Evolutionary conservation across 768 basidiomycete genomes (phyloP).

Genomic region (Leucosporidium creatinivorum): DNA sequence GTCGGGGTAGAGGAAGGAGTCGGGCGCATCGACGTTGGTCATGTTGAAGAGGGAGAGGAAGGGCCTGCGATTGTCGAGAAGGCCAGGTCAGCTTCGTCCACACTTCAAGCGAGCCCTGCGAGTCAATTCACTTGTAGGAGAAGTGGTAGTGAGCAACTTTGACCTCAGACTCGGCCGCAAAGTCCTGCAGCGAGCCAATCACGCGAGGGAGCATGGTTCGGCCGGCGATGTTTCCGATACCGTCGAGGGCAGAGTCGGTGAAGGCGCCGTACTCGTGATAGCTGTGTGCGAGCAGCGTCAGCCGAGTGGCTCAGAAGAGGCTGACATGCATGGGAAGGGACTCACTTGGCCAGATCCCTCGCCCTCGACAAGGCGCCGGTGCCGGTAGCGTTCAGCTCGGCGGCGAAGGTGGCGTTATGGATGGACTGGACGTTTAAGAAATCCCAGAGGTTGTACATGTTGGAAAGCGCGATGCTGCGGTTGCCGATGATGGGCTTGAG

Average conservation of each 20-base stretch:
- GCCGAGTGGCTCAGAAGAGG: too few species aligned
- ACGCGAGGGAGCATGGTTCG: constrained; percentile 69
- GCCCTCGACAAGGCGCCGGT: constrained; percentile 63
- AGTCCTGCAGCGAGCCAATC: constrained; percentile 62
- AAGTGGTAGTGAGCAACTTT: constrained; percentile 70
- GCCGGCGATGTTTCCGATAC: constrained; percentile 79
- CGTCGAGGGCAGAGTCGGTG: constrained; percentile 50
- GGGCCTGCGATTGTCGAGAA: constrained; percentile 40
- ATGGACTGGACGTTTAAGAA: constrained; percentile 35
- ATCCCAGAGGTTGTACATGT: constrained; percentile 36
- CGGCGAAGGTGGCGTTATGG: constrained; percentile 75
- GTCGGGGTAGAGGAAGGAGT: constrained; percentile 7
- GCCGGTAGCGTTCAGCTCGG: constrained; percentile 59
- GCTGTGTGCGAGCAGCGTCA: constrained; percentile 12
- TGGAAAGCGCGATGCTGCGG: constrained; percentile 28
- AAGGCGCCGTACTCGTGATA: constrained; percentile 74
- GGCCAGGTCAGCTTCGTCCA: too few species aligned
- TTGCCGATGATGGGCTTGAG: constrained; percentile 32
- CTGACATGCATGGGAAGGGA: too few species aligned
- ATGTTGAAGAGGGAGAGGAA: constrained; percentile 85
- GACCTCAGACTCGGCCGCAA: constrained; percentile 72
- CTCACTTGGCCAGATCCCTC: constrained; percentile 56
- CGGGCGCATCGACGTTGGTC: constrained; percentile 48
- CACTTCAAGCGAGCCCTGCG: too few species aligned
- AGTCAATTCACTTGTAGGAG: constrained; percentile 57